phyloP scores from a whole-genome alignment of 768 basidiomycete species.

The Boletus rubroflammeus region DNA sequence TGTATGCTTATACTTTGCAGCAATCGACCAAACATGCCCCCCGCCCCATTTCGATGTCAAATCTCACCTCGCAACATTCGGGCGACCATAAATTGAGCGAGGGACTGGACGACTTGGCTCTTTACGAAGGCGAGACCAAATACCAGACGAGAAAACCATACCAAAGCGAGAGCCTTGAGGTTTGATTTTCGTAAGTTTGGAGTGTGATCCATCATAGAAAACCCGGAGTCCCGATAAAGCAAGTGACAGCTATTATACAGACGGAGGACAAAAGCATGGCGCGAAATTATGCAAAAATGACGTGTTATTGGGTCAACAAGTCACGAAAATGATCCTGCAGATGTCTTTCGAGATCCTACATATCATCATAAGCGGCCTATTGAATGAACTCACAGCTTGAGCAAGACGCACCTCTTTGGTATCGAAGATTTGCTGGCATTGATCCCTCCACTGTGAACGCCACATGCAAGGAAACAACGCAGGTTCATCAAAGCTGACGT shows the following conservation, averaged over 20 bases:
- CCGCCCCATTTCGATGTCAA: no score
- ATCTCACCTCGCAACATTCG: no score
- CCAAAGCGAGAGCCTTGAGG: background rate
- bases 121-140: no score
- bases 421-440: slow-evolving; percentile 28
- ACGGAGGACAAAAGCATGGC: background rate
- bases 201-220: background rate
- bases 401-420: slow-evolving; percentile 25
- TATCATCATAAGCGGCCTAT: background rate
- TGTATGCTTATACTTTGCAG: no score
- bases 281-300: background rate
- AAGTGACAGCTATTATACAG: background rate
- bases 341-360: slow-evolving; percentile 26
- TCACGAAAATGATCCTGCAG: slow-evolving; percentile 19
- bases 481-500: slow-evolving; percentile 16
- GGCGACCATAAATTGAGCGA: no score
- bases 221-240: background rate
- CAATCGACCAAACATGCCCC: no score
- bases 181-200: background rate
- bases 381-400: background rate
- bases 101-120: no score
- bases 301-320: background rate
- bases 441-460: slow-evolving; percentile 27
- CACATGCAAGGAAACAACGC: slow-evolving; percentile 27
- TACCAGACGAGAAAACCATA: no score